Evolutionary conservation across 208 protist species (phyloP), one percentile per base, ranked within the genome.

Genomic region (Leishmania tropica): DNA sequence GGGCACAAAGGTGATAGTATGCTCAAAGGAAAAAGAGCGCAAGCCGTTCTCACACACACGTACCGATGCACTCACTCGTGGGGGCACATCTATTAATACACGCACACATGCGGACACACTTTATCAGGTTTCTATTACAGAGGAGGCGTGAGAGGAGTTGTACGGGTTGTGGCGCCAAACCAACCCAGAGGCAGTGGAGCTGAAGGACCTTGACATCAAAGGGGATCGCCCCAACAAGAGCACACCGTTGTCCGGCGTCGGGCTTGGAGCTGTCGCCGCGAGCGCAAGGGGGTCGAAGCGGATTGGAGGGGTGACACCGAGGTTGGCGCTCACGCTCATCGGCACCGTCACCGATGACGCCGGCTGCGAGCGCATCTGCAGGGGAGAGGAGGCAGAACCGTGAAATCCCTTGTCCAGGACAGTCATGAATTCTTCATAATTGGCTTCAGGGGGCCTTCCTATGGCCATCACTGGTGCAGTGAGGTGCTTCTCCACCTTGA

Each of bases 131-230:
- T 94, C 92, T 68, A 97, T 86, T 31, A 92, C 84, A 24, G 90
- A 93, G 7, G 90, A 97, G 31, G 87, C 81, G 45, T 84, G 83
- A 17, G 90, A 89, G 0, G 85, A 88, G 37, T 83, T 89, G 72
- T 97, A 97, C 0, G 94, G 94, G 64, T 97, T 97, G 80, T 97
- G 94, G 2, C 92, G 88, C 92, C 94, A 97, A 45, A 95, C 85
- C 65, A 95, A 72, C 53, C 90, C 89, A 6, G 84, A 86, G 0
- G 92, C 78, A 31, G 90, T 95, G 35, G 89, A 95, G 80, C 88
- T 94, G 72, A 93, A 91, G 11, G 92, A 95, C 13, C 91, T 87
- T 15, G 81, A 80, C 85, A 81, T 88, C 17, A 84, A 60, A 2
- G 90, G 89, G 1, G 92, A 96, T 75, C 85, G 85, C 19, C 86